Evolutionary conservation across 768 basidiomycete species (phyloP), one percentile per base, ranked within the genome.

Genomic region (Lentinula sp.): DNA sequence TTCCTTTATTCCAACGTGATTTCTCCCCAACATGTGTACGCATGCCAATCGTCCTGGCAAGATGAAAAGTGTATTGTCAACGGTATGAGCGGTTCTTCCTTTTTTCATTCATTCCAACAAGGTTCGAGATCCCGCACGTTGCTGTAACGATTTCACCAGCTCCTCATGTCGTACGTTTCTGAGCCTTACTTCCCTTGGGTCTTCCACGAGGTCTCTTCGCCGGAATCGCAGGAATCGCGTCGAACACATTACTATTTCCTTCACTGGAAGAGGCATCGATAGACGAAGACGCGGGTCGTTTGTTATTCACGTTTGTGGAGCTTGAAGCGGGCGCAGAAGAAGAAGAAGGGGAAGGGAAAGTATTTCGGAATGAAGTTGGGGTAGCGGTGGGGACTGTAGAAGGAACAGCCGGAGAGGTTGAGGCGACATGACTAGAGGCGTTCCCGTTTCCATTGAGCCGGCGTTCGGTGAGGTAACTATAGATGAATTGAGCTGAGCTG

Each of bases 401-500:
- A 48, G 64, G 45, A 20, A 65, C 60, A 58, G 16, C 50, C 32
- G 63, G 49, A 45, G 57, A 49, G 8, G 52, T 50, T 18, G 45
- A 61, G 23, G 62, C 57, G 63, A 59, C 72, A 69, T 16, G 69
- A 20, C 9, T 36, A 20, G 50, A 35, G 49, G 56, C 7, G 56
- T 76, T 78, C 12, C 84, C 85, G 57, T 76, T 78, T 12, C 84
- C 85, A 57, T 78, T 80, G 28, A 86, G 72, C 59, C 86, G 77
- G 57, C 87, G 83, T 67, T 87, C 85, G 59, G 79, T 82, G 56
- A 88, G 75, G 65, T 86, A 87, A 68, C 85, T 88, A 45, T 13
- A n/a, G 8, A 45, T 13, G 5, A 18, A 52, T 6, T 15, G 8
- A 32, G n/a, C n/a, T 41, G 20, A 53, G 20, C 20, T 32, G 32